Conservation (phyloP, 768 basidiomycete species). For the Psilocybe sp. region DNA sequence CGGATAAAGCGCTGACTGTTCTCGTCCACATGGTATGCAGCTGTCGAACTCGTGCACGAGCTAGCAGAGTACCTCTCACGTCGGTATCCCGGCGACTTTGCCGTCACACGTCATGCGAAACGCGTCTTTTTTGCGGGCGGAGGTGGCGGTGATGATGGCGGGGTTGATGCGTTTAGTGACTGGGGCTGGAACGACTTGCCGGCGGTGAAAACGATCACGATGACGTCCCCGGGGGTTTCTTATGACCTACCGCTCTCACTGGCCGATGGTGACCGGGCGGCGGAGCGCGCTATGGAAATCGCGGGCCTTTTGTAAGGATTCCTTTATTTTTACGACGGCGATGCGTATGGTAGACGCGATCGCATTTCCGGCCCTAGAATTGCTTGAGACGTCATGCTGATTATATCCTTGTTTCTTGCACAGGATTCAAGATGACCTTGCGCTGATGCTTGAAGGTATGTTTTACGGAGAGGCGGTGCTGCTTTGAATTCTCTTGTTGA, state of each 20-base stretch:
- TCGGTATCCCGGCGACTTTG: slow-evolving; percentile 59
- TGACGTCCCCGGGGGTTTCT: slow-evolving; percentile 44
- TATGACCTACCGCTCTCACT: slow-evolving; percentile 46
- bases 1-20: background rate
- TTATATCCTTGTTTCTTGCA: background rate
- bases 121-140: background rate
- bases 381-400: background rate
- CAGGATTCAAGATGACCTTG: slow-evolving; percentile 57
- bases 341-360: background rate
- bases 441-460: slow-evolving; percentile 59
- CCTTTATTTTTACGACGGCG: background rate
- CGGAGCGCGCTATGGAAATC: slow-evolving; percentile 58
- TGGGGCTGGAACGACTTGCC: slow-evolving; percentile 44
- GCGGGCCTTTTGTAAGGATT: slow-evolving; percentile 56
- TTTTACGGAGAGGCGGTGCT: background rate
- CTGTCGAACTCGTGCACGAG: slow-evolving; percentile 66
- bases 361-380: background rate
- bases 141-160: background rate
- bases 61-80: slow-evolving; percentile 62
- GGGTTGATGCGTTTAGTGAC: slow-evolving; percentile 13
- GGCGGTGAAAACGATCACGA: slow-evolving; percentile 49
- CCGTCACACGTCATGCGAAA: slow-evolving; percentile 40
- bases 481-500: too few relatives aligned
- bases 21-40: slow-evolving; percentile 27
- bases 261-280: slow-evolving; percentile 30